Evolutionary conservation across 257 asterid species (phyloP), one percentile per base, ranked within the genome.

Genomic region (Nicotiana undulata): DNA sequence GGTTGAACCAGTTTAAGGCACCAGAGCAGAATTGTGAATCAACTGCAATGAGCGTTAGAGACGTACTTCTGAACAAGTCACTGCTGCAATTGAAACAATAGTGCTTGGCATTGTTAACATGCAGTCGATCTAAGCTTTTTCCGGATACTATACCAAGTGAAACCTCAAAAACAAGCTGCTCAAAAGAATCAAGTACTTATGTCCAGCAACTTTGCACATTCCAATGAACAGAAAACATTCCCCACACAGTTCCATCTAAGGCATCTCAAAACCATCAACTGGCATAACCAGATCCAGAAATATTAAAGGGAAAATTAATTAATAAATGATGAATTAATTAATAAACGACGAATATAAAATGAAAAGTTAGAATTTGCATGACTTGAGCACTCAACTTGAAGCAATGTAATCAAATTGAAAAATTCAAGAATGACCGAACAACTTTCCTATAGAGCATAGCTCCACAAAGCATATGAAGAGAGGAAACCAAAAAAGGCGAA

Each of bases 201-300:
- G 82, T 17, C 80, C 80, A 77, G 81, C 79, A 79, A 58, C 85
- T 78, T 29, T 64, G 81, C 56, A 51, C 86, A 82, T 40, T 80
- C 81, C 76, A 49, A 70, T 52, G 63, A 68, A 65, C 80, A 81
- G 68, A 84, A 83, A 24, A 24, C 44, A 82, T 46, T 70, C 86
- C 82, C 55, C 81, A 81, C 51, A 81, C 32, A 46, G 6, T 83
- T 81, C 82, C 86, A 84, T 80, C 85, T 82, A 79, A 66, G 77
- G 65, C 64, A 80, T 63, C 52, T 64, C 86, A 74, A 64, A 34
- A 17, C 70, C 58, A 70, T 65, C 31, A 83, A 83, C 79, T 80
- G 79, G 79, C 79, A 82, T 53, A 82, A 60, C 70, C 82, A 83
- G 79, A 75, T 70, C 66, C 72, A 70, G 61, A 86, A 68, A 49